A percentile compares a stretch with the other conserved stretches of the same genome.
Conservation (phyloP, 2,329 filamentous ascomycete species). For the Macroventuria anomochaeta region DNA sequence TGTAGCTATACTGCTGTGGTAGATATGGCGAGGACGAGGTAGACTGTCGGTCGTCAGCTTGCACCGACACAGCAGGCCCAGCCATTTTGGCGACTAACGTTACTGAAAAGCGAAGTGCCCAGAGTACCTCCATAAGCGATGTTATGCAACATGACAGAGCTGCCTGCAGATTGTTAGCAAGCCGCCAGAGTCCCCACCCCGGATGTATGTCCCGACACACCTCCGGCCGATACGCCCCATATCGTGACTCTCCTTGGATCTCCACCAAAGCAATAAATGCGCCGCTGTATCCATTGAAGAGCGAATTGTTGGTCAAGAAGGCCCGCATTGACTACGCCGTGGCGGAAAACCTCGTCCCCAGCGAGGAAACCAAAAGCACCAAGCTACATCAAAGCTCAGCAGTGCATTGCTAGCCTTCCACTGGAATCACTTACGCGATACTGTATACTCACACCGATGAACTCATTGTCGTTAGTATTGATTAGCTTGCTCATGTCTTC, state of each 20-base stretch:
- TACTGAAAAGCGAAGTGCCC: conserved; percentile 43
- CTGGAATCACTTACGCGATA: conserved; percentile 50
- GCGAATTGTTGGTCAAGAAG: conserved; percentile 57
- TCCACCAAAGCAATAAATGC: conserved; percentile 60
- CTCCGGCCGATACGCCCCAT: conserved; percentile 49
- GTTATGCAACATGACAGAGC: conserved; percentile 47
- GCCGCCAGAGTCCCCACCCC: conserved; percentile 26
- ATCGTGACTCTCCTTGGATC: conserved; percentile 48
- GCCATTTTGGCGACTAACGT: not conserved
- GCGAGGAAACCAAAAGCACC: conserved; percentile 56
- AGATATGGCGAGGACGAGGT: conserved; percentile 59
- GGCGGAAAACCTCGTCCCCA: conserved; percentile 43
- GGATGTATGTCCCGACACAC: not conserved
- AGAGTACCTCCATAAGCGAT: conserved; percentile 44
- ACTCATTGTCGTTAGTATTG: conserved; percentile 55
- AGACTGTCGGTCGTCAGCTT: conserved; percentile 27
- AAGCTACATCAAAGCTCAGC: conserved; percentile 25
- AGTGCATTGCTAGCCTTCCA: not conserved
- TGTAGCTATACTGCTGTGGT: conserved; percentile 61
- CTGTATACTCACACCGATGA: conserved; percentile 58
- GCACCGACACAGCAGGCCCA: too few relatives aligned
- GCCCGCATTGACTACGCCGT: conserved; percentile 42
- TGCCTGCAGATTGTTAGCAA: not conserved
- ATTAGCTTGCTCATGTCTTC: conserved; percentile 51
- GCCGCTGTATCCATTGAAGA: conserved; percentile 57